Evolutionary conservation across 2,329 filamentous ascomycete species (phyloP), one percentile per base, ranked within the genome.

Genomic region (Balansia obtecta): DNA sequence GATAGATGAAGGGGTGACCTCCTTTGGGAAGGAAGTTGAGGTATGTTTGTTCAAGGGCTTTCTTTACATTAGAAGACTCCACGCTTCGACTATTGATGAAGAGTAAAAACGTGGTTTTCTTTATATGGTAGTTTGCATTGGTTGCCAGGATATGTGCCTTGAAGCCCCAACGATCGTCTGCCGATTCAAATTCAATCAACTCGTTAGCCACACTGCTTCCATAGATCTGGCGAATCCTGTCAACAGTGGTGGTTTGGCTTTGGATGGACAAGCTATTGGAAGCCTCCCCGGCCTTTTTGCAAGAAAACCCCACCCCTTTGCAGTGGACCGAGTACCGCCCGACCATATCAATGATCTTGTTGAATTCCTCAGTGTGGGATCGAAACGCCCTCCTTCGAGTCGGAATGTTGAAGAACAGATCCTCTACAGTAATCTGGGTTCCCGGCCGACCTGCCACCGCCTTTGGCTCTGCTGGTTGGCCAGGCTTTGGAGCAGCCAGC

Each of bases 81-180:
- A 98, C 93, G 13, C 87, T 85, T 40, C 93, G 84, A 63, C 97
- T 88, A 58, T 98, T 98, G 70, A 98, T 97, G 70, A 98, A 98
- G 0, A 98, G 74, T 3, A 98, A 71, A 20, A 97, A 71, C 0
- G 80, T 85, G 0, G 89, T 96, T 65, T 87, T 86, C 66, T 97
- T 98, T 56, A 89, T 83, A 63, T 86, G 86, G 64, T 96, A 94
- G 61, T 98, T 98, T 42, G 93, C 93, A 65, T 93, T 97, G 47
- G 88, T 96, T 32, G 85, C 83, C 66, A 86, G 83, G 0, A 88
- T 90, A 11, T 81, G 77, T 2, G 88, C 86, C 56, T 79, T 85
- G 73, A 95, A 96, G 0, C 88, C 89, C 75, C 88, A 90, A 49
- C 85, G 83, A 15, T 79, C 73, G 60, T 94, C 88, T 2, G 80